Evolutionary conservation across 371 early-diverging fungal species (phyloP).

Genomic region (Lichtheimia ornata): DNA sequence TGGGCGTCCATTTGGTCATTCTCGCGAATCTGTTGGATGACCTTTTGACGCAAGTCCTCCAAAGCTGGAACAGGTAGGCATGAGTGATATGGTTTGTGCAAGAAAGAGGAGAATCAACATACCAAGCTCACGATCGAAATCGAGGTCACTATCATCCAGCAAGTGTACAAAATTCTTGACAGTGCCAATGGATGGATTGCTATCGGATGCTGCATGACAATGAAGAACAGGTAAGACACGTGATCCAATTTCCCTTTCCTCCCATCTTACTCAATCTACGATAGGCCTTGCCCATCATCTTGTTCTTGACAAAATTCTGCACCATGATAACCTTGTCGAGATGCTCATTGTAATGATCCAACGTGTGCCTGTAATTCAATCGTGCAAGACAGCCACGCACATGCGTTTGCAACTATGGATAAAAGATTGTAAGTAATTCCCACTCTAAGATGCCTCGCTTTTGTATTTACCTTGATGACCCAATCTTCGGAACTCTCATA

Average conservation of each 20-base stretch:
- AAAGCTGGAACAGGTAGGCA: constrained; percentile 55
- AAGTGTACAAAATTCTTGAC: constrained; percentile 89
- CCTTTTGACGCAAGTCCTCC: constrained; percentile 83
- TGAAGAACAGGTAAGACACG: not conserved
- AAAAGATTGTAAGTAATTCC: not conserved
- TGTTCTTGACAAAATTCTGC: constrained; percentile 84
- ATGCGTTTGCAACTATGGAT: constrained; percentile 69
- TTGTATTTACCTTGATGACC: constrained; percentile 25
- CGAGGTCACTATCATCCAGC: constrained; percentile 88
- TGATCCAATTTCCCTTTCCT: not conserved
- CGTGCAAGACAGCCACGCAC: constrained; percentile 68
- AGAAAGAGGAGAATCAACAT: not conserved
- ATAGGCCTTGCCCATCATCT: constrained; percentile 80
- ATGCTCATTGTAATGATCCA: constrained; percentile 67
- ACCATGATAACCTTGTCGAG: constrained; percentile 79
- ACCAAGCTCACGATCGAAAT: constrained; percentile 88
- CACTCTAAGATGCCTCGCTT: not conserved
- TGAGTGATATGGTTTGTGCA: not conserved
- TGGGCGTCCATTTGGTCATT: constrained; percentile 83
- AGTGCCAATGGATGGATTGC: constrained; percentile 77
- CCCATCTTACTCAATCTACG: constrained; percentile 68
- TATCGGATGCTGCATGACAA: constrained; percentile 55
- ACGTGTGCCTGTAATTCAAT: constrained; percentile 52
- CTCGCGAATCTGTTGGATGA: constrained; percentile 87
- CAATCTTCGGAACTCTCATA: constrained; percentile 22